Evolutionary conservation across 441 rosid species (phyloP), one percentile per base, ranked within the genome.

Genomic region (Metrosideros polymorpha): DNA sequence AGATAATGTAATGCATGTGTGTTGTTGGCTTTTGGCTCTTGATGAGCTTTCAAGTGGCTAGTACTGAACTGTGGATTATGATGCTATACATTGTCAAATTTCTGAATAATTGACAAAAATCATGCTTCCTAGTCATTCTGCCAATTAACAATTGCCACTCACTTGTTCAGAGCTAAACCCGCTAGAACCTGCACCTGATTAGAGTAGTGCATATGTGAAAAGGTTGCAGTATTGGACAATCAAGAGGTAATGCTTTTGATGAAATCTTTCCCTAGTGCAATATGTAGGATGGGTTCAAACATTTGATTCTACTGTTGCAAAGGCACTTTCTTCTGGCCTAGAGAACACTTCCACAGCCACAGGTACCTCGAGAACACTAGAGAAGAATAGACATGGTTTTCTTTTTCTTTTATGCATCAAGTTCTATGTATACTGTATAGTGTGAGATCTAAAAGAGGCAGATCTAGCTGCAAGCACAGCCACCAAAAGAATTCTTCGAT

Each of bases 381-480:
- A 39, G 79, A 71, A 71, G 79, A 71, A 39, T 10, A 71, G 49
- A 71, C 79, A 39, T 39, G 47, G 47, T 71, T 22, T 35, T 35
- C 47, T 22, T 71, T 39, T 7, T 32, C 5, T 71, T 35, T 71
- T 35, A 19, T 10, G 79, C 47, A 71, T 35, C n/a, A 71, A 39
- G n/a, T 47, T 71, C 79, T 22, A 22, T 71, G 47, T 71, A 22
- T 39, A 71, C n/a, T 39, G 4, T 39, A 22, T 39, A 71, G 49
- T 39, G 4, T 39, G 79, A 71, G n/a, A 39, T 71, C n/a, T 39
- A 39, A 39, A 10, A 39, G 47, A 22, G 49, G 79, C 86, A 86
- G 77, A 83, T 47, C 77, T 86, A 86, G 55, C 86, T 51, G 82
- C 93, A 90, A 53, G 83, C 85, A 85, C 91, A 91, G 57, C 51